Base-by-base conservation (phyloP, 2,329 filamentous ascomycete species). In the Aureobasidium subglaciale region DNA sequence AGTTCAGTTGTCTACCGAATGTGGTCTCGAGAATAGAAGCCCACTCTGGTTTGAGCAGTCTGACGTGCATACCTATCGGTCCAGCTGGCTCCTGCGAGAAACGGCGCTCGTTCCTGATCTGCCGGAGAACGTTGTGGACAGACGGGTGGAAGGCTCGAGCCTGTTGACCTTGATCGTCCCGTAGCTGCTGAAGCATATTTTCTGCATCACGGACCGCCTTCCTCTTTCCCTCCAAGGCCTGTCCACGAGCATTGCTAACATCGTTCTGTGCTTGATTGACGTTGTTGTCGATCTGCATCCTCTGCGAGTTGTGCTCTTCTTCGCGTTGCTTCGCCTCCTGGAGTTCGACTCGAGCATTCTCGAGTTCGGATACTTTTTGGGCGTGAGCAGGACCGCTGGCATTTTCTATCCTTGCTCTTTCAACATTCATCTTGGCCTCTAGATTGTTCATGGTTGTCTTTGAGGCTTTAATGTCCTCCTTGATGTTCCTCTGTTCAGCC, bases 1-100 rank as follows among this genome's bases (percentile, higher is more conserved):
- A 84, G 59, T 83, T 86, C 29, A 97, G 73, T 0, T 74, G 76
- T 3, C 70, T 71, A n/a, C 88, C 88, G 42, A 96, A 78, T 1
- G 81, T 81, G 59, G 80, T 86, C 67, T 99, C 93, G 13, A 99
- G 70, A 40, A 95, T 83, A 0, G 82, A 80, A 1, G 86, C 87
- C 93, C 93, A 99, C 63, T 88, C 79, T 1, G 88, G 86, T 61
- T 92, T 85, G 32, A 83, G 73, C 22, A 99, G 74, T 61, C 83
- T 84, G 50, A 99, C 78, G 64, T 93, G 81, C 22, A 83, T 75
- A 27, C 91, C 93, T 13, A 97, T 75, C 0, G 93, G 93, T 0
- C 93, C 93, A 30, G 97, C 76, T 2, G 93, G 93, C 59, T 80
- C 85, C 40, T 80, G 74, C 22, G 76, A 73, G 65, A 95, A 97